Base-by-base conservation (phyloP, 306 rosid species). In the Cicer bijugum region DNA sequence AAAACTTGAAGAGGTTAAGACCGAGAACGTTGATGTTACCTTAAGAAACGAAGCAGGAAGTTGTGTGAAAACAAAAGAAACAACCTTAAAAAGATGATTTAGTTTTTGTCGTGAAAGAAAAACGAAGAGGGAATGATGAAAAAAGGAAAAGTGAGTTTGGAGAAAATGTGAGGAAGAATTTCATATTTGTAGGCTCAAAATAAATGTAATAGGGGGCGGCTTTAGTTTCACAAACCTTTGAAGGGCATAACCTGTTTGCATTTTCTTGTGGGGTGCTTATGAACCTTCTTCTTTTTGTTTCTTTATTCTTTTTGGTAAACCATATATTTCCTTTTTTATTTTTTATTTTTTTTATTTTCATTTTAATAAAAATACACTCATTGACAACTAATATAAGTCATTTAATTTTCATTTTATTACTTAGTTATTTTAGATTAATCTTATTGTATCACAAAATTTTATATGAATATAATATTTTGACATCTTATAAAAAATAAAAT, bases 101-200 rank as follows among this genome's bases (percentile, higher is more conserved):
- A n/a, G 53, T 17, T 11, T 51, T 17, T 44, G 71, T 28, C 35
- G 53, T 17, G 20, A 23, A 66, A 71, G 28, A n/a, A 84, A 78
- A 71, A 51, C 1, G 19, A 50, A 44, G 43, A 60, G 60, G n/a
- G 83, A 81, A 62, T 33, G 64, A 78, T 51, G 71, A 57, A 82
- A 67, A 60, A 17, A 7, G 46, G 74, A 42, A 69, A 83, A 67
- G 0, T 12, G 11, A 12, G 53, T 57, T 57, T 84, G 65, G 71
- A 66, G 92, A 86, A 80, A 70, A 50, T 52, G 73, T 52, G 81
- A 43, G 72, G 59, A 20, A 68, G 78, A 70, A 37, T 53, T 77
- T 79, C 85, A 85, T 89, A 91, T 89, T 87, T 94, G 88, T 83
- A 89, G 88, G 84, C 84, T 23, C 33, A 69, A 60, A 70, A 43